Evolutionary conservation across 2,329 filamentous ascomycete genomes (phyloP).

Genomic region (Trichophyton equinum): DNA sequence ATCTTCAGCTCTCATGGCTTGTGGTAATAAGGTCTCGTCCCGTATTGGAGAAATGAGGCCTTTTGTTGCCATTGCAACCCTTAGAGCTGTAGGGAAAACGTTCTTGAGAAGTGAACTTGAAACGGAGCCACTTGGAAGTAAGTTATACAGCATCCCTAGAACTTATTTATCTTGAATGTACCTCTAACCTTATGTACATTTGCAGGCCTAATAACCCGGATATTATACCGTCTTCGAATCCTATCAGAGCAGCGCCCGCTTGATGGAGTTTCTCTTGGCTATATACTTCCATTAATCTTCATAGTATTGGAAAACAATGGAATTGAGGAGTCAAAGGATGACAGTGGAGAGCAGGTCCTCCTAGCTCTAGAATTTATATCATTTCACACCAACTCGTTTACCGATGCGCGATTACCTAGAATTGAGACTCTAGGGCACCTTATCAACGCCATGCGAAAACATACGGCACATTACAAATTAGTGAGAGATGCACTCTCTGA

Average conservation of each 20-base stretch:
- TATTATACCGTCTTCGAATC: conserved; percentile 82
- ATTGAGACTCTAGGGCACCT: conserved; percentile 58
- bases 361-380: conserved; percentile 78
- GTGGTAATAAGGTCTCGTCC: conserved; percentile 59
- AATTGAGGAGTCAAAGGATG: conserved; percentile 48
- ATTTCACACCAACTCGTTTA: conserved; percentile 72
- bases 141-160: conserved; percentile 9
- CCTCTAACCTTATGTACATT: neutral
- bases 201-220: conserved; percentile 60
- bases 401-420: conserved; percentile 61
- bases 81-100: conserved; percentile 64
- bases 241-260: conserved; percentile 88
- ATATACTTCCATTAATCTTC: conserved; percentile 71
- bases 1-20: conserved; percentile 64
- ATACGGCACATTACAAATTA: conserved; percentile 86
- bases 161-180: neutral
- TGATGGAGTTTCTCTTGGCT: conserved; percentile 75
- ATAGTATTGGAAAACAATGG: conserved; percentile 68
- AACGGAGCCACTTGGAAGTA: conserved; percentile 66
- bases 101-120: conserved; percentile 60
- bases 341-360: conserved; percentile 80
- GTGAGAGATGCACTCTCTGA: conserved; percentile 88
- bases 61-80: conserved; percentile 77
- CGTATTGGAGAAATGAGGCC: conserved; percentile 64
- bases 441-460: conserved; percentile 71